Evolutionary conservation across 306 rosid genomes (phyloP).

Genomic region (Oemleria cerasiformis): DNA sequence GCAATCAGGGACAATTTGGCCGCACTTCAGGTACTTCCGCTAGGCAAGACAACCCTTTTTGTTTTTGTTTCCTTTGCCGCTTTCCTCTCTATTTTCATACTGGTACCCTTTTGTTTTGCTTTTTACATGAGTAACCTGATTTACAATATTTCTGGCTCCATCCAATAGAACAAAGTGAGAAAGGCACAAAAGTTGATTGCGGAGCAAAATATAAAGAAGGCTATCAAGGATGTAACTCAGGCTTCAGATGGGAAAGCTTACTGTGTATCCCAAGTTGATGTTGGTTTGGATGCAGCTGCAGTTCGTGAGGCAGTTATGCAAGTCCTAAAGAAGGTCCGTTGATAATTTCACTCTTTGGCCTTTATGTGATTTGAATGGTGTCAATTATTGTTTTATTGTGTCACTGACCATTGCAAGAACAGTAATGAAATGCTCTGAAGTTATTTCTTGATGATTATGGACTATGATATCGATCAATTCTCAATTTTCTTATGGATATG

Average conservation of each 20-base stretch:
- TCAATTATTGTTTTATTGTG: too few species aligned
- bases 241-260: constrained; percentile 61
- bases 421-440: neutral
- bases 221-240: constrained; percentile 59
- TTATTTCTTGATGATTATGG: neutral
- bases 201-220: constrained; percentile 79
- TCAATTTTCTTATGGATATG: constrained; percentile 1
- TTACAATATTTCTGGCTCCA: neutral
- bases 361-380: neutral
- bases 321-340: constrained; percentile 69
- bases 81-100: constrained; percentile 13
- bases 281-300: constrained; percentile 89
- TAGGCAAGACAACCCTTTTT: neutral
- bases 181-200: constrained; percentile 85
- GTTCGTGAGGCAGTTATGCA: constrained; percentile 93
- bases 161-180: constrained; percentile 62
- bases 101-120: neutral
- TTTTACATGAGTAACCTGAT: neutral
- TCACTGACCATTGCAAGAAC: neutral
- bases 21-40: constrained; percentile 60
- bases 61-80: neutral
- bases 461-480: neutral
- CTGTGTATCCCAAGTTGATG: constrained; percentile 72
- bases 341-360: constrained; percentile 6
- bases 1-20: constrained; percentile 68